Conservation (phyloP, 1,284 basidiomycete species). For the Moniliophthora roreri region DNA sequence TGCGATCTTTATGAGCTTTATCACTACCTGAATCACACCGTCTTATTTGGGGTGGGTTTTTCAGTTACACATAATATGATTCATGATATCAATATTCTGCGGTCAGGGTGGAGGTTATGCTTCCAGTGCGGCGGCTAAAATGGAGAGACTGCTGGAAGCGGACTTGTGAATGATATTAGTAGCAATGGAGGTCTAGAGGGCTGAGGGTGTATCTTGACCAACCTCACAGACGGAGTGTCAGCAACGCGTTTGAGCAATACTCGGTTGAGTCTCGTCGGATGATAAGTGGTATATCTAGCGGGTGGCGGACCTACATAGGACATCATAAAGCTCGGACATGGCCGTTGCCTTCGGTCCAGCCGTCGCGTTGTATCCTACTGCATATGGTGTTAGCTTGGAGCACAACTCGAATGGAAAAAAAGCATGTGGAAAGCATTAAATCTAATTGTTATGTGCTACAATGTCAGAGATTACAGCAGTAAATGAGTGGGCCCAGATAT, state of each 20-base stretch:
- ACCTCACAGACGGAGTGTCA: not conserved
- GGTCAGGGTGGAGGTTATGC: conserved; percentile 56
- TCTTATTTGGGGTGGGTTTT: conserved; percentile 66
- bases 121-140: conserved; percentile 51
- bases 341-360: no score
- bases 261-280: no score
- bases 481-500: not conserved
- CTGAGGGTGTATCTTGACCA: not conserved
- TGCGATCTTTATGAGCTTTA: conserved; percentile 81
- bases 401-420: no score
- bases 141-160: conserved; percentile 47
- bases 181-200: not conserved
- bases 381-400: no score
- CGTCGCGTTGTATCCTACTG: no score
- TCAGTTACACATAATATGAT: conserved; percentile 1
- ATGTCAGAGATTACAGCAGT: not conserved
- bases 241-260: not conserved
- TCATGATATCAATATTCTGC: not conserved
- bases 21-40: conserved; percentile 84
- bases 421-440: not conserved
- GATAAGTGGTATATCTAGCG: no score
- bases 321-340: no score
- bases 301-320: no score
- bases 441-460: not conserved
- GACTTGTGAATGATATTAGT: conserved; percentile 18